Percentiles rank a stretch among this genome's conserved stretches.
Conservation (phyloP, 1,284 basidiomycete species). For the Cystobasidiaceae sp. region DNA sequence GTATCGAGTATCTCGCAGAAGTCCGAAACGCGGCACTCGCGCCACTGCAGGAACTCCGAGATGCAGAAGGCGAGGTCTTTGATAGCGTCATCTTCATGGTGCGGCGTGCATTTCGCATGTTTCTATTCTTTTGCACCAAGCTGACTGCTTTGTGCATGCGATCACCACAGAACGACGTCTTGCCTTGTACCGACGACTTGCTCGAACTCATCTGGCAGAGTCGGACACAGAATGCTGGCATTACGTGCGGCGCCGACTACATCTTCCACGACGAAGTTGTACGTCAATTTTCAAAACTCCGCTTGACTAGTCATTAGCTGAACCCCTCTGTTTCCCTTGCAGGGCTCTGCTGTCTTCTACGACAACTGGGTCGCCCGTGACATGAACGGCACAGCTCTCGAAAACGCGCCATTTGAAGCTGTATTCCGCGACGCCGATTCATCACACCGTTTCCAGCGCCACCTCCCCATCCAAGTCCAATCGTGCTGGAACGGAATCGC, state of each 20-base stretch:
- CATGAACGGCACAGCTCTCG: slow-evolving; percentile 91
- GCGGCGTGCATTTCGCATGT: neutral
- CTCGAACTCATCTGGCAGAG: slow-evolving; percentile 94
- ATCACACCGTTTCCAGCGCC: slow-evolving; percentile 72
- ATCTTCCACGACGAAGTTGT: slow-evolving; percentile 90
- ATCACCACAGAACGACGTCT: slow-evolving; percentile 62
- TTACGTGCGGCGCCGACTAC: slow-evolving; percentile 93
- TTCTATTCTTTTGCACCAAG: neutral
- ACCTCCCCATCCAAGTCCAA: slow-evolving; percentile 89
- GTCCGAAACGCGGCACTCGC: slow-evolving; percentile 91
- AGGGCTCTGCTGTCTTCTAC: slow-evolving; percentile 84
- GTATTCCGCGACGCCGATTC: slow-evolving; percentile 79
- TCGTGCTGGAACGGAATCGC: slow-evolving; percentile 90
- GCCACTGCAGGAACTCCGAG: slow-evolving; percentile 82
- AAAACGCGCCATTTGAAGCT: slow-evolving; percentile 89
- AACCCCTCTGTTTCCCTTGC: neutral
- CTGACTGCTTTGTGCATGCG: neutral
- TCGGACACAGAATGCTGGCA: slow-evolving; percentile 83
- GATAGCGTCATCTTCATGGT: slow-evolving; percentile 91
- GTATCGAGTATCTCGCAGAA: slow-evolving; percentile 95
- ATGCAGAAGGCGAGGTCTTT: slow-evolving; percentile 81
- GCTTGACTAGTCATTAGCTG: neutral
- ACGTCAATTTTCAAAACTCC: neutral
- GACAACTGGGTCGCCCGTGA: slow-evolving; percentile 97
- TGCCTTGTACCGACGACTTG: slow-evolving; percentile 90